Evolutionary conservation across 116 monocot genomes (phyloP), one percentile per base, ranked within the genome.

Genomic region (Posidonia oceanica): DNA sequence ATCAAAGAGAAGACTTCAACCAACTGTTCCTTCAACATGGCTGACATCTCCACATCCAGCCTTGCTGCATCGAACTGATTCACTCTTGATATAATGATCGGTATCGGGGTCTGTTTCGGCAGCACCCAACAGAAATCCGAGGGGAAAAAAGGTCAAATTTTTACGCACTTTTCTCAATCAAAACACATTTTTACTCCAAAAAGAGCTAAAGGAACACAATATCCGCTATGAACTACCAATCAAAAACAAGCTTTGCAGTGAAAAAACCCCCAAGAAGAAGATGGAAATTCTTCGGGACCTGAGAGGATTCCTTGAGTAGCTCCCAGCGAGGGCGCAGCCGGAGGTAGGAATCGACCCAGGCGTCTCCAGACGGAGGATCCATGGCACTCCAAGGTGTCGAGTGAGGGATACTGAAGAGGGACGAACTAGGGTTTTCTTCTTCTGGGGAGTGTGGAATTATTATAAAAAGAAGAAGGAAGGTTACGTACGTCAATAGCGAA

Each of bases 41-140:
- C 90, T 3, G 90, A 84, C 88, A 94, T 94, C 74, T 94, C 94
- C 54, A 88, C 94, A 61, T 94, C 90, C 64, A 94, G 52, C 75
- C 94, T 85, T 8, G 90, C 94, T 8, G 90, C 90, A 39, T 94
- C 94, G 58, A 94, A 94, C 36, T 90, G 90, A 81, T 94, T 94
- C 3, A 94, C 90, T 69, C 86, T 80, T 36, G 90, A 94, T 78
- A 88, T 86, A 54, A 78, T 79, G 55, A 90, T 75, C 61, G 81
- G 80, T 63, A 88, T 73, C 15, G 73, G 73, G 14, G 71, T 69
- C 89, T 83, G 51, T 48, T 44, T n/a, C 5, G 12, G 21, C 16
- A 73, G 23, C 42, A 39, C 10, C 54, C 8, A 54, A 16, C n/a
- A 16, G 61, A 63, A 20, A 48, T 48, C 29, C 4, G 61, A 40